phyloP scores from a whole-genome alignment of 768 basidiomycete species.

The Tephrocybe rancida region DNA sequence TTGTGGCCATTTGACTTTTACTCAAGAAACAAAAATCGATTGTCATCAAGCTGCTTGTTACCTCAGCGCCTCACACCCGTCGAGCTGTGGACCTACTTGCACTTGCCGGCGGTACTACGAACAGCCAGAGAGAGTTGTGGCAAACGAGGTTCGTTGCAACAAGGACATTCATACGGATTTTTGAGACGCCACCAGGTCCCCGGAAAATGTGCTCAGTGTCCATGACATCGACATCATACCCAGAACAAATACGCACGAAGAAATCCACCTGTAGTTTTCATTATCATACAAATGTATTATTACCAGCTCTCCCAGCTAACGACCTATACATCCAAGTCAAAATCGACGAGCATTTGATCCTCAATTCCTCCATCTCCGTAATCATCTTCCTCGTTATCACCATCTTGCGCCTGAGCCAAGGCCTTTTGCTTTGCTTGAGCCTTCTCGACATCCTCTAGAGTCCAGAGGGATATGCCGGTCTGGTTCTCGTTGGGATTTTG shows the following conservation, averaged over 20 bases:
- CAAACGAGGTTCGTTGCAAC: constrained; percentile 39
- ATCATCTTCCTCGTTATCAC: constrained; percentile 55
- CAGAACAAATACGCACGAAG: neutral
- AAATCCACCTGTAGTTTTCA: neutral
- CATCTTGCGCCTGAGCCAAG: constrained; percentile 46
- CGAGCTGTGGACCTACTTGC: constrained; percentile 42
- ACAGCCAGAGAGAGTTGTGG: constrained; percentile 56
- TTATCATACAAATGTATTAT: constrained; percentile 8
- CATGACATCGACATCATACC: constrained; percentile 10
- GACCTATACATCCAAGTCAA: constrained; percentile 48
- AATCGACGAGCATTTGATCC: constrained; percentile 60
- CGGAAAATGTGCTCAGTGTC: constrained; percentile 41
- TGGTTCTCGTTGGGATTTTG: constrained; percentile 97
- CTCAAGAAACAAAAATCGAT: constrained; percentile 49
- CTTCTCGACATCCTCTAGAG: constrained; percentile 86
- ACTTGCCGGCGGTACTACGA: constrained; percentile 60
- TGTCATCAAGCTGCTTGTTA: constrained; percentile 48
- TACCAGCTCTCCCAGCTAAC: constrained; percentile 4
- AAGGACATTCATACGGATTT: constrained; percentile 10
- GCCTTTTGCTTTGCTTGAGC: constrained; percentile 83
- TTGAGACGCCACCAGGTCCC: constrained; percentile 30
- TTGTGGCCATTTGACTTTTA: constrained; percentile 62
- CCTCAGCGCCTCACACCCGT: constrained; percentile 52
- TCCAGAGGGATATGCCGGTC: constrained; percentile 95
- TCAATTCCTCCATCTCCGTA: constrained; percentile 71